phyloP scores from a whole-genome alignment of 2,329 filamentous ascomycete species.

The Nakataea oryzae region DNA sequence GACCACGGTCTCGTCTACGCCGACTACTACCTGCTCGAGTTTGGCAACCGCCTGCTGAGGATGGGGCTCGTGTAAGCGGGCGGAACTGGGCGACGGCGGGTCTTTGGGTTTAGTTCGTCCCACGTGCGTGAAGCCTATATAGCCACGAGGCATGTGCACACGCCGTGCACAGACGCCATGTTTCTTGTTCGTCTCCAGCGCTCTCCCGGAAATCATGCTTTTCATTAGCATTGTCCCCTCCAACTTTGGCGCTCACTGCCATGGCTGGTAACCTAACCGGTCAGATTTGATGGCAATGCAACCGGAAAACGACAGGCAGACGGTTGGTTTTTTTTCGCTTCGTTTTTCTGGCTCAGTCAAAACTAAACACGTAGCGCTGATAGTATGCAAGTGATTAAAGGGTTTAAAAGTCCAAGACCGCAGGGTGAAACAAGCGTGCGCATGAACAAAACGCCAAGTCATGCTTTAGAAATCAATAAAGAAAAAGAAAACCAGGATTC shows the following conservation, averaged over 20 bases:
- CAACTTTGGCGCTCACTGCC: background rate
- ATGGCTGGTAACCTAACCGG: too few relatives aligned
- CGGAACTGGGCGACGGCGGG: too few relatives aligned
- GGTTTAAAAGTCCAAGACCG: background rate
- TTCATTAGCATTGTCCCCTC: background rate
- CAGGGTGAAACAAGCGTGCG: too few relatives aligned
- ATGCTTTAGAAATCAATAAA: background rate
- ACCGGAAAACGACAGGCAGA: too few relatives aligned
- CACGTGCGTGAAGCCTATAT: too few relatives aligned
- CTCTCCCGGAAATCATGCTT: background rate
- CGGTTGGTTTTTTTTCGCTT: background rate
- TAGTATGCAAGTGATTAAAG: background rate
- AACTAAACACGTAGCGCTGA: background rate
- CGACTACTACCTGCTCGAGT: slow-evolving; percentile 33
- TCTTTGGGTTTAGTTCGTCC: too few relatives aligned
- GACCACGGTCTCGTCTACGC: slow-evolving; percentile 32
- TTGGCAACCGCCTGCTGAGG: slow-evolving; percentile 30
- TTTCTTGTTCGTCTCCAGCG: background rate
- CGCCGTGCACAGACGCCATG: too few relatives aligned
- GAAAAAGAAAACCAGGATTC: background rate
- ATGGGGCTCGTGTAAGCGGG: slow-evolving; percentile 15
- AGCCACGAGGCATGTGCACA: too few relatives aligned
- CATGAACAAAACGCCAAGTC: background rate
- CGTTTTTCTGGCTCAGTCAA: background rate
- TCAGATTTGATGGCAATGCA: too few relatives aligned